Percentiles rank a stretch among this genome's conserved stretches.
These are phyloP conservation scores for Suhomyces tanzawaensis DNA, from an alignment of 805 yeast species.

Conservation along the genomic window DNA sequence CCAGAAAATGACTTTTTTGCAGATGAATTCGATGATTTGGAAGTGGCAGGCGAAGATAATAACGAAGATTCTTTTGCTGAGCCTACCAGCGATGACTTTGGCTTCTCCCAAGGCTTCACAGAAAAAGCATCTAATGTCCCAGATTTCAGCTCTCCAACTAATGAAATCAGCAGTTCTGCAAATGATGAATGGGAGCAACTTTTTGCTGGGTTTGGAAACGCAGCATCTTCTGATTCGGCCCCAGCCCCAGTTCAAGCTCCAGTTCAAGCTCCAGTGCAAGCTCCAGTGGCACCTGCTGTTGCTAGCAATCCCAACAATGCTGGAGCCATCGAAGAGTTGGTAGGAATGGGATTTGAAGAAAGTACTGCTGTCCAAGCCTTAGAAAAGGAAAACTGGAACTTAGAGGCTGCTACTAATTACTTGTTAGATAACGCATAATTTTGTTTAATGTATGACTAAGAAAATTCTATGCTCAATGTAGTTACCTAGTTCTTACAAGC, in stretches of 20 bases:
- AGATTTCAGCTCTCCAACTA: constrained; percentile 12
- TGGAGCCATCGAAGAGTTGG: constrained; percentile 67
- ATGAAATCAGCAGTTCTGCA: constrained; percentile 13
- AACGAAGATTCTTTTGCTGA: constrained; percentile 20
- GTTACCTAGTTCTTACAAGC: neutral
- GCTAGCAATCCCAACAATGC: constrained; percentile 14
- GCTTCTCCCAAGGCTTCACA: constrained; percentile 32
- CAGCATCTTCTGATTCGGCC: constrained; percentile 14
- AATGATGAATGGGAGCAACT: constrained; percentile 92
- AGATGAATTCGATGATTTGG: constrained; percentile 39
- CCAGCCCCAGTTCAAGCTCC: constrained; percentile 8
- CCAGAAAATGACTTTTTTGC: constrained; percentile 29
- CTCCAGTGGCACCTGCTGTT: constrained; percentile 10
- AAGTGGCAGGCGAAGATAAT: constrained; percentile 32
- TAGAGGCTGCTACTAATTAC: constrained; percentile 85
- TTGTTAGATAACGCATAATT: constrained; percentile 63
- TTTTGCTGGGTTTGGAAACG: constrained; percentile 82
- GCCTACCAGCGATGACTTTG: constrained; percentile 18
- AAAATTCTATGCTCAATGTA: neutral
- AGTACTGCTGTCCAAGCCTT: constrained; percentile 68
- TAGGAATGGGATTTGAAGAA: constrained; percentile 85
- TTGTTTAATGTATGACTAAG: neutral
- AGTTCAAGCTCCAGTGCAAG: constrained; percentile 9
- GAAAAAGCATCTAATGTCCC: constrained; percentile 12
- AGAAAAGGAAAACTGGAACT: constrained; percentile 64